Evolutionary conservation across 306 rosid genomes (phyloP).

Genomic region (Pueraria montana): DNA sequence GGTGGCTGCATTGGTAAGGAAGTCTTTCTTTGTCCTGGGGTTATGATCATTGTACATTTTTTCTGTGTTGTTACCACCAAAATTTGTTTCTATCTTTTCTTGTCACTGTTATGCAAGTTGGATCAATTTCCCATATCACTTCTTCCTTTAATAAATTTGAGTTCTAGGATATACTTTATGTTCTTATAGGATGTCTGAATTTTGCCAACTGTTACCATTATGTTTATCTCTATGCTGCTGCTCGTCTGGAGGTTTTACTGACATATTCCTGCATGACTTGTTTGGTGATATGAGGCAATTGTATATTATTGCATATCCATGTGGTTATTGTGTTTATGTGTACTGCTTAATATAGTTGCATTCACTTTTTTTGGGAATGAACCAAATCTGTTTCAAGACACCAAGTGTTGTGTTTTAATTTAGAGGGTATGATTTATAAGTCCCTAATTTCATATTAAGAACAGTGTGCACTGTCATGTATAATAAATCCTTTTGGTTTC

Average conservation of each 20-base stretch:
- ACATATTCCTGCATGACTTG: not conserved
- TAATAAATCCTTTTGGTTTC: conserved; percentile 20
- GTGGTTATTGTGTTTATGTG: conserved; percentile 3
- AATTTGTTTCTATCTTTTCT: not conserved
- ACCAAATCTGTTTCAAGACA: not conserved
- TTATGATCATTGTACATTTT: conserved; percentile 15
- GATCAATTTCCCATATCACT: conserved; percentile 6
- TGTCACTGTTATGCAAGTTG: not conserved
- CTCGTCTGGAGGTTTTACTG: conserved; percentile 28
- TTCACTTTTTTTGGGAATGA: not conserved
- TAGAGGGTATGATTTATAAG: not conserved
- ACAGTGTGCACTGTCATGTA: conserved; percentile 17
- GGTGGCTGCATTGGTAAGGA: conserved; percentile 81
- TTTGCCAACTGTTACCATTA: not conserved
- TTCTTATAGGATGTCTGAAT: not conserved
- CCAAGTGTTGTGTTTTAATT: not conserved
- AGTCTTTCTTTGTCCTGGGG: not conserved
- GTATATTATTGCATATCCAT: conserved; percentile 9
- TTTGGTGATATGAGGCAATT: not conserved
- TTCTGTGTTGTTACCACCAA: not conserved
- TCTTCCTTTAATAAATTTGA: not conserved
- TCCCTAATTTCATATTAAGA: not conserved
- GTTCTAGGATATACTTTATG: not conserved
- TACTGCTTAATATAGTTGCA: conserved; percentile 13
- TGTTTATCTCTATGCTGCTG: not conserved